Conservation (phyloP, 1,284 basidiomycete genomes). For the Earliella scabrosa region DNA sequence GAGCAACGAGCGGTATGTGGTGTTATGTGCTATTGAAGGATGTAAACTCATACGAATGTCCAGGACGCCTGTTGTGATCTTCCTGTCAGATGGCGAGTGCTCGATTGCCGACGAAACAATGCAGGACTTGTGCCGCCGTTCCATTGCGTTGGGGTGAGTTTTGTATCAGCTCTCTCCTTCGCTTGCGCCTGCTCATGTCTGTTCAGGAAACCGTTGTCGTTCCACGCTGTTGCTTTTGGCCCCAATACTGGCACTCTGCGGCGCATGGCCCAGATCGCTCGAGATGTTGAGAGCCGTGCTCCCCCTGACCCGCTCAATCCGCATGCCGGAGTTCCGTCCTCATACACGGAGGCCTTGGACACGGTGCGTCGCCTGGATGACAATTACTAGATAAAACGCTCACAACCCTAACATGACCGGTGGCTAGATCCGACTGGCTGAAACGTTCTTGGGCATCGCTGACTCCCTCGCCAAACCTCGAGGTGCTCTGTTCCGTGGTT, state of each 20-base stretch:
- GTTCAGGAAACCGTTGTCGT: conserved; percentile 57
- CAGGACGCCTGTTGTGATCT: conserved; percentile 65
- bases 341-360: conserved; percentile 57
- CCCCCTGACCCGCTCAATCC: conserved; percentile 49
- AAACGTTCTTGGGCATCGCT: conserved; percentile 67
- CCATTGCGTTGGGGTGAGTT: conserved; percentile 53
- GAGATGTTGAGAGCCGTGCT: conserved; percentile 50
- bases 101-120: conserved; percentile 43
- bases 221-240: conserved; percentile 65
- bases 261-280: conserved; percentile 58
- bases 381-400: no score
- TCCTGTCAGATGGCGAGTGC: conserved; percentile 65
- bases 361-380: conserved; percentile 43
- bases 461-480: conserved; percentile 61
- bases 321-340: conserved; percentile 45
- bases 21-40: background rate
- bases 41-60: no score
- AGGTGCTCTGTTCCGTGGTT: conserved; percentile 45
- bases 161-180: no score
- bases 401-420: background rate
- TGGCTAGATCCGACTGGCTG: conserved; percentile 54
- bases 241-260: conserved; percentile 42
- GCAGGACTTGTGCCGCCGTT: conserved; percentile 49
- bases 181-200: background rate
- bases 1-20: conserved; percentile 57